A percentile compares a stretch with the other conserved stretches of the same genome.
Conservation (phyloP, 164 flowering plant species). For the Nelumbo lutea region DNA sequence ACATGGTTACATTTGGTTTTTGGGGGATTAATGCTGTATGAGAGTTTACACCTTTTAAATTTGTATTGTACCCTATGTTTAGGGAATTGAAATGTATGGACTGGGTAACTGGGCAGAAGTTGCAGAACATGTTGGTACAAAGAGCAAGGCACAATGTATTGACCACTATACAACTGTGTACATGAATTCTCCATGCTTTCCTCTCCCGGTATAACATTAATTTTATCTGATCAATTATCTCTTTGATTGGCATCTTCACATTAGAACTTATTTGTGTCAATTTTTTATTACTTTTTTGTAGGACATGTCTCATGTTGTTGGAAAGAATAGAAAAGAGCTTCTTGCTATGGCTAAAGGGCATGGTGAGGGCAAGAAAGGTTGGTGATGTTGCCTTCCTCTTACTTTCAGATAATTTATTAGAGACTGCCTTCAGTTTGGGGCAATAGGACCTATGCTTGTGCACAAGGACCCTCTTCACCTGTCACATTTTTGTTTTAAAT, state of each 20-base stretch:
- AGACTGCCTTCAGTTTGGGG: too few relatives aligned
- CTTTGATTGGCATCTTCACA: not conserved
- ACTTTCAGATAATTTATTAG: too few relatives aligned
- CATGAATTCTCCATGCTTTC: slow-evolving; percentile 87
- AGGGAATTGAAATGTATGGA: slow-evolving; percentile 98
- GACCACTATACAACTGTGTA: slow-evolving; percentile 69
- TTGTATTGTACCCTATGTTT: slow-evolving; percentile 4
- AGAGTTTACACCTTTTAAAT: slow-evolving; percentile 6
- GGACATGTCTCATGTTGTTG: slow-evolving; percentile 96
- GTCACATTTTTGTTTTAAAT: too few relatives aligned
- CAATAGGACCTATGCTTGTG: too few relatives aligned
- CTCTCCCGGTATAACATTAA: slow-evolving; percentile 65
- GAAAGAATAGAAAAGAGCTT: slow-evolving; percentile 88
- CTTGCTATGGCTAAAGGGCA: slow-evolving; percentile 88
- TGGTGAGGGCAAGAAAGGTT: slow-evolving; percentile 71
- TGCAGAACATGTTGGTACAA: slow-evolving; percentile 95
- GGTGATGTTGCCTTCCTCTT: slow-evolving; percentile 4
- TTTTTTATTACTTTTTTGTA: slow-evolving; percentile 11
- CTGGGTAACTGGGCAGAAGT: slow-evolving; percentile 92
- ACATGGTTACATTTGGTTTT: slow-evolving; percentile 2
- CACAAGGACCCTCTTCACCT: too few relatives aligned
- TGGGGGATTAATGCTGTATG: not conserved
- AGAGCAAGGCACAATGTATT: slow-evolving; percentile 69
- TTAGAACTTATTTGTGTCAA: not conserved
- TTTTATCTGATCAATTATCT: not conserved